A percentile compares a stretch with the other conserved stretches of the same genome.
phyloP scores from a whole-genome alignment of 2,329 filamentous ascomycete genomes.

The Whalleya microplaca region DNA sequence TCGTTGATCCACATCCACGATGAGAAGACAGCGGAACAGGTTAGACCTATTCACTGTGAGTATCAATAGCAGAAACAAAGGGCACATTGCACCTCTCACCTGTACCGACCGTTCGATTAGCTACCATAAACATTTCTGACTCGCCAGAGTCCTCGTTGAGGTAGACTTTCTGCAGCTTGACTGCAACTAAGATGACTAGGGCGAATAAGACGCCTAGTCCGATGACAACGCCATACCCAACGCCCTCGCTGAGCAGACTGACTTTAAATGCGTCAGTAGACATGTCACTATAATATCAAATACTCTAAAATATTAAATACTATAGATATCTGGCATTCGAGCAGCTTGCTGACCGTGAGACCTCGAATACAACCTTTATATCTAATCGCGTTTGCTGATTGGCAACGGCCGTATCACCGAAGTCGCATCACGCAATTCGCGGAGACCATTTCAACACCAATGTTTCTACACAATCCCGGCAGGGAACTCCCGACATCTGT shows the following conservation, averaged over 20 bases:
- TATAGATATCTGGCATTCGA: background rate
- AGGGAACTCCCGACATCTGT: background rate
- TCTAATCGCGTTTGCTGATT: background rate
- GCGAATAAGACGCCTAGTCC: slow-evolving; percentile 52
- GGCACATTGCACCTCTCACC: background rate
- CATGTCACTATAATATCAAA: background rate
- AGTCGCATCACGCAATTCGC: slow-evolving; percentile 26
- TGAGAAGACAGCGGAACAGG: slow-evolving; percentile 38
- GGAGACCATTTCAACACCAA: slow-evolving; percentile 14
- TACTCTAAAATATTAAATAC: background rate
- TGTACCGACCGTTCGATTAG: slow-evolving; percentile 36
- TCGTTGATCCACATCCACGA: slow-evolving; percentile 50
- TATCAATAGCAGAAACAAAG: background rate
- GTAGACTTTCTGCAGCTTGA: slow-evolving; percentile 49
- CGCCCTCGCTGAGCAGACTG: slow-evolving; percentile 37
- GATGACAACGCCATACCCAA: slow-evolving; percentile 51
- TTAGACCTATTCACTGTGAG: slow-evolving; percentile 24
- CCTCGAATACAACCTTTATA: background rate
- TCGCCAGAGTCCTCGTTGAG: slow-evolving; percentile 46
- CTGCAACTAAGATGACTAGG: slow-evolving; percentile 48
- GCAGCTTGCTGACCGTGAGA: background rate
- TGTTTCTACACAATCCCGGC: slow-evolving; percentile 1
- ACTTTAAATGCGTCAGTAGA: slow-evolving; percentile 1
- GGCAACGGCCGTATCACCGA: background rate
- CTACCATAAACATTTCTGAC: slow-evolving; percentile 49